These are phyloP conservation scores for Conoideocrella luteorostrata DNA, from an alignment of 2,329 filamentous ascomycete genomes.

Conservation along the genomic window DNA sequence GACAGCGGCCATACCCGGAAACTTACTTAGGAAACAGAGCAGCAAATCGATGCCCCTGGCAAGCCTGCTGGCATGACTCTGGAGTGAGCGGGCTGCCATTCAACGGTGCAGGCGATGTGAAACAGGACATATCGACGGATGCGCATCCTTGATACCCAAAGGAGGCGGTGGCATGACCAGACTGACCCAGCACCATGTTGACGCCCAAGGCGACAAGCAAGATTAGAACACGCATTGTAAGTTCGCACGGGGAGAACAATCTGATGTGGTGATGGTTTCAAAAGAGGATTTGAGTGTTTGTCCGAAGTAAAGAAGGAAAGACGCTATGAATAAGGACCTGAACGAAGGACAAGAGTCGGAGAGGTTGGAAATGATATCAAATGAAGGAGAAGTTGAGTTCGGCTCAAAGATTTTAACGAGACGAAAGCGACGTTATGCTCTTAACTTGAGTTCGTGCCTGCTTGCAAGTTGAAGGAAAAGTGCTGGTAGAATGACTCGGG, in stretches of 20 bases:
- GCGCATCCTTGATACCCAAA: slow-evolving; percentile 23
- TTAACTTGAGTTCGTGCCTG: slow-evolving; percentile 1
- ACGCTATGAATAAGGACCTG: slow-evolving; percentile 7
- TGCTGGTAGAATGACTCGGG: too few species aligned
- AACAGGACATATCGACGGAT: slow-evolving; percentile 19
- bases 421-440: background rate
- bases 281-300: slow-evolving; percentile 3
- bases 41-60: slow-evolving; percentile 21
- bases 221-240: slow-evolving; percentile 18
- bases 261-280: background rate
- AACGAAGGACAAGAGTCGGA: slow-evolving; percentile 8
- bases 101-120: slow-evolving; percentile 18
- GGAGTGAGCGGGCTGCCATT: slow-evolving; percentile 17
- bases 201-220: slow-evolving; percentile 17
- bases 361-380: slow-evolving; percentile 8
- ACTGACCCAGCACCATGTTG: slow-evolving; percentile 14
- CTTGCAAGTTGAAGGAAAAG: background rate
- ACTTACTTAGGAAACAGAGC: slow-evolving; percentile 26
- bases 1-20: accelerated
- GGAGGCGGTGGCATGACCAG: slow-evolving; percentile 14
- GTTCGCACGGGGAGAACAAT: slow-evolving; percentile 8
- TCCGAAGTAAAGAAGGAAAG: slow-evolving; percentile 4
- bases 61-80: slow-evolving; percentile 22
- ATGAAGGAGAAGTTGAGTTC: slow-evolving; percentile 1
- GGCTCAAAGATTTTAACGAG: background rate